phyloP scores from a whole-genome alignment of 2,329 filamentous ascomycete species.

The Epichloe festucae region DNA sequence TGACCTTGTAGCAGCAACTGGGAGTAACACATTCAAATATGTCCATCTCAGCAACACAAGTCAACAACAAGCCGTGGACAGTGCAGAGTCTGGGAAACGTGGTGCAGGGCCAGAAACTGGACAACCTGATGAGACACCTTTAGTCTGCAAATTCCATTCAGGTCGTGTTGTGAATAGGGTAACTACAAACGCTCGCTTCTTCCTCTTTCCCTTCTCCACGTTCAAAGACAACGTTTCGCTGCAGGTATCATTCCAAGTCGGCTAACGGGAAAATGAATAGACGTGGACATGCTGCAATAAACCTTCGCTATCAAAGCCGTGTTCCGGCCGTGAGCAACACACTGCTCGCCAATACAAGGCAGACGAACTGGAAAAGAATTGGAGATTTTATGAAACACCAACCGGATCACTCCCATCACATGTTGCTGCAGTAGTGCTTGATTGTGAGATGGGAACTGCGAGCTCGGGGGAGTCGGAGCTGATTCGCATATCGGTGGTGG shows the following conservation, averaged over 20 bases:
- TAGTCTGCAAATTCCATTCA: conserved; percentile 16
- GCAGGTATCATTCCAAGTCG: neutral
- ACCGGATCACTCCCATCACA: neutral
- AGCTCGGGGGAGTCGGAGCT: conserved; percentile 34
- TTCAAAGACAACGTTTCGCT: no score
- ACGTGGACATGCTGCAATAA: conserved; percentile 20
- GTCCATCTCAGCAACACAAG: neutral
- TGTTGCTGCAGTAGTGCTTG: conserved; percentile 28
- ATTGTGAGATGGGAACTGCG: conserved; percentile 42
- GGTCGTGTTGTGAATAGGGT: conserved; percentile 17
- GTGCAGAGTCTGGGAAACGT: neutral
- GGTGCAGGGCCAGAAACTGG: neutral
- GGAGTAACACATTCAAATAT: no score
- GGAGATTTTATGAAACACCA: conserved; percentile 13
- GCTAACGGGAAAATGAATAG: conserved; percentile 6
- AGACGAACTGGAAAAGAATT: conserved; percentile 16
- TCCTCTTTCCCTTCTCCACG: neutral
- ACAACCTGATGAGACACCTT: neutral
- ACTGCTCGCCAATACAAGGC: conserved; percentile 10
- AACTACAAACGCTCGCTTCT: neutral
- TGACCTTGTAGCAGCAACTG: neutral
- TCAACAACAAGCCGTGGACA: neutral
- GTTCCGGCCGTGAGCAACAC: conserved; percentile 15
- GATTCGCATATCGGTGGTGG: conserved; percentile 37
- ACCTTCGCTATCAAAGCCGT: conserved; percentile 12